Evolutionary conservation across 768 basidiomycete species (phyloP).

Genomic region (Pleurotus tuoliensis): DNA sequence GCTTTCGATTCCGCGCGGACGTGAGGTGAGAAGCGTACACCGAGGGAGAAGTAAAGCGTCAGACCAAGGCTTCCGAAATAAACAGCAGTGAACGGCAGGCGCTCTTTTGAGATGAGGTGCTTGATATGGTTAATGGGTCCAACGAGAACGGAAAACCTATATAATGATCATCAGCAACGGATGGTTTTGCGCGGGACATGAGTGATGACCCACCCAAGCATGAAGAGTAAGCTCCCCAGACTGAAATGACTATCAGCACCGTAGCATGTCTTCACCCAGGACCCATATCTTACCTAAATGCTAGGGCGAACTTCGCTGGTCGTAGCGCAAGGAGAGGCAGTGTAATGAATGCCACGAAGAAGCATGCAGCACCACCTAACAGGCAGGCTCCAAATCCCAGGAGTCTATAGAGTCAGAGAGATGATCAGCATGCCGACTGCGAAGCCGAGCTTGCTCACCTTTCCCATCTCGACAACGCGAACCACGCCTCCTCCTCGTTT

Average conservation of each 20-base stretch:
- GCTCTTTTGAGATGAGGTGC: conserved; percentile 78
- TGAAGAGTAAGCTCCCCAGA: conserved; percentile 87
- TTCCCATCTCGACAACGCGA: conserved; percentile 92
- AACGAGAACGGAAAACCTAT: conserved; percentile 77
- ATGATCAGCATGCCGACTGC: no score
- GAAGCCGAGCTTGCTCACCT: conserved; percentile 42
- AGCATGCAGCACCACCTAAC: conserved; percentile 89
- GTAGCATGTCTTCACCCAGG: conserved; percentile 31
- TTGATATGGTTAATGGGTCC: conserved; percentile 92
- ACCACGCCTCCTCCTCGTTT: conserved; percentile 96
- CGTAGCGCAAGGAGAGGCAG: conserved; percentile 51
- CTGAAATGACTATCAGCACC: conserved; percentile 90
- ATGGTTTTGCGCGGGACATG: neutral
- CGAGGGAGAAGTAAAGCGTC: conserved; percentile 90
- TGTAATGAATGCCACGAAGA: conserved; percentile 86
- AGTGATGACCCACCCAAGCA: conserved; percentile 67
- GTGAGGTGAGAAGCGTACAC: conserved; percentile 47
- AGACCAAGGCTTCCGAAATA: conserved; percentile 83
- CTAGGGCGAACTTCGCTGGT: conserved; percentile 10
- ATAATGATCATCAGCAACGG: no score
- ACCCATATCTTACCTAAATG: neutral
- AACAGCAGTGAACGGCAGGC: conserved; percentile 77
- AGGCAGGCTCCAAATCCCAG: conserved; percentile 89
- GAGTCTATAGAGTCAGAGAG: conserved; percentile 43
- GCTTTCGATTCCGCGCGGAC: neutral